Evolutionary conservation across 257 asterid species (phyloP).

Genomic region (Paulownia fortunei): DNA sequence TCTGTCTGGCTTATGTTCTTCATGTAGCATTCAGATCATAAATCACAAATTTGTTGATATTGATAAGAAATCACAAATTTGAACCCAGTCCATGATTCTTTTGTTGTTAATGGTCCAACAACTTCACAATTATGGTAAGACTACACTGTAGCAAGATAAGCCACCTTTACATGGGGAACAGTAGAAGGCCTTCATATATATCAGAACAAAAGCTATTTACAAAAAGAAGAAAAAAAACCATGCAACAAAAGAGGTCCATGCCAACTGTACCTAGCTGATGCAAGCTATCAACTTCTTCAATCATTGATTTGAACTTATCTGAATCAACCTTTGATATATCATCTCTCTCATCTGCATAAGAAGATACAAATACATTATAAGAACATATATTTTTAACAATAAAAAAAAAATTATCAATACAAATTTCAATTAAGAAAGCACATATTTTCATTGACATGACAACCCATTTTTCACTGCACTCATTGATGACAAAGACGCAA

Average conservation of each 20-base stretch:
- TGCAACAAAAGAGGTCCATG: slow-evolving; percentile 2
- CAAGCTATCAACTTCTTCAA: slow-evolving; percentile 82
- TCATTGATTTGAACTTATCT: slow-evolving; percentile 62
- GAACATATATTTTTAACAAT: neutral
- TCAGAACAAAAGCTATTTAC: neutral
- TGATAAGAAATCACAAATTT: neutral
- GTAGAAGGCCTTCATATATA: neutral
- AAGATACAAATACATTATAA: slow-evolving; percentile 23
- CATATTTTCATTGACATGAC: neutral
- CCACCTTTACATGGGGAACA: neutral
- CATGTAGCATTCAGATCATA: too few relatives aligned
- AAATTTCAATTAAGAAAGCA: neutral
- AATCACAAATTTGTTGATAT: neutral
- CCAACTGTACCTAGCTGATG: slow-evolving; percentile 73
- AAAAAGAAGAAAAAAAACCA: slow-evolving; percentile 11
- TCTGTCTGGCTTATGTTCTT: too few relatives aligned
- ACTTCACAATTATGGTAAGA: neutral
- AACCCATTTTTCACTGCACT: neutral
- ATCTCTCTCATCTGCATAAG: slow-evolving; percentile 79
- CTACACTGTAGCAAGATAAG: too few relatives aligned
- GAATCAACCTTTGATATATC: slow-evolving; percentile 73
- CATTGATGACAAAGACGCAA: neutral
- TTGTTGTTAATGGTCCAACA: neutral
- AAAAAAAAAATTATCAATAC: neutral
- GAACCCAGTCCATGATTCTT: neutral